Evolutionary conservation across 2,329 filamentous ascomycete species (phyloP), one percentile per base, ranked within the genome.

Genomic region (Talaromyces sp.): DNA sequence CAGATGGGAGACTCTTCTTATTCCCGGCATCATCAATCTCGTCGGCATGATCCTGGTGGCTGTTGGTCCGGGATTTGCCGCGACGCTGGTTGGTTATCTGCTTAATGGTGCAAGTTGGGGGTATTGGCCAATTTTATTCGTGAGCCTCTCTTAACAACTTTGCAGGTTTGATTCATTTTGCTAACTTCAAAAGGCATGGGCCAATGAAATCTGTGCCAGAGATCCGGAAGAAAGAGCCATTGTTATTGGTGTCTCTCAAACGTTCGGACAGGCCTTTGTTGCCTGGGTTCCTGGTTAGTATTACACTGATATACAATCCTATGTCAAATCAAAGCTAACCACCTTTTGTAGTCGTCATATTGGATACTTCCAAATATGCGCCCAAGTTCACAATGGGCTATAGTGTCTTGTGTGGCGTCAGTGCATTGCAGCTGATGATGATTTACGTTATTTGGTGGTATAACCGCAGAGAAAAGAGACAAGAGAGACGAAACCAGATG

Each of bases 141-240:
- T 65, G 55, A 38, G 61, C 62, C 3, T 19, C 5, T 17, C 5
- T n/a, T 38, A 29, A 19, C 8, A 29, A 19, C 8, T 9, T 11
- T 43, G 2, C 8, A 4, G 9, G 32, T 46, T 19, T 29, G 17
- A 8, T 55, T 53, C 29, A 27, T 32, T 31, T 27, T 31, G 29
- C 50, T 43, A 26, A 56, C 29, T 26, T 11, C 7, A 31, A 26
- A 35, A 63, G 63, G 59, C 62, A 55, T 64, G 62, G 62, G 61
- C 60, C 11, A 64, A 64, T 38, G 62, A 64, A 49, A 51, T 64
- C n/a, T 64, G 62, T 57, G 63, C 65, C 14, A 66, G 66, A 29
- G 67, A 70, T 59, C 65, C 65, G 26, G 68, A 70, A 56, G 68
- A 70, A 62, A 62, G 68, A 19, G 62, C 62, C 19, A 64, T 64